Conservation (phyloP, 257 asterid species). For the Perilla frutescens region DNA sequence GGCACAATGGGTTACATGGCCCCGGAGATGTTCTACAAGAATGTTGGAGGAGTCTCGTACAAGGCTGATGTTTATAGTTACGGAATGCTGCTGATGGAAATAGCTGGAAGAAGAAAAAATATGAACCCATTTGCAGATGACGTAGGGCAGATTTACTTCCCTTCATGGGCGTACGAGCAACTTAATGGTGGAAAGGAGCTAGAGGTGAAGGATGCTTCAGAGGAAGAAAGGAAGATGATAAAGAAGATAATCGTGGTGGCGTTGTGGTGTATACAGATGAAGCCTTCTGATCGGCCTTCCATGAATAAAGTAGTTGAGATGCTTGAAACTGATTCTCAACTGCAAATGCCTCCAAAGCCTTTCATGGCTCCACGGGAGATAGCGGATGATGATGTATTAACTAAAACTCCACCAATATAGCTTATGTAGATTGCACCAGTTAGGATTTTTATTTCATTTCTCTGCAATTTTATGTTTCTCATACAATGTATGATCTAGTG, state of each 20-base stretch:
- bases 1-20: slow-evolving; percentile 59
- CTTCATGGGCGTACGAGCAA: slow-evolving; percentile 51
- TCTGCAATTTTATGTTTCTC: not conserved
- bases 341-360: slow-evolving; percentile 57
- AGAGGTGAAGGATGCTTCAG: slow-evolving; percentile 40
- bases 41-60: slow-evolving; percentile 47
- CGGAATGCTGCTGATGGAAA: slow-evolving; percentile 53
- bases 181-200: slow-evolving; percentile 40
- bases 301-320: slow-evolving; percentile 53
- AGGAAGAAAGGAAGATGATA: slow-evolving; percentile 42
- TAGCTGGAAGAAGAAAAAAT: slow-evolving; percentile 46
- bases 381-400: slow-evolving; percentile 35
- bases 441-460: not conserved
- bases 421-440: not conserved
- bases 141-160: slow-evolving; percentile 49
- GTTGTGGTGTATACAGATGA: slow-evolving; percentile 60
- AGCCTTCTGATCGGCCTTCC: slow-evolving; percentile 56
- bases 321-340: slow-evolving; percentile 49
- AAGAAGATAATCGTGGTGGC: slow-evolving; percentile 52
- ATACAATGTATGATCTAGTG: not conserved
- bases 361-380: slow-evolving; percentile 49
- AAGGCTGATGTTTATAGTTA: slow-evolving; percentile 54
- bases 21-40: slow-evolving; percentile 49
- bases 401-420: not conserved
- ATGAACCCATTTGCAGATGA: slow-evolving; percentile 45